Conservation (phyloP, 257 asterid species). For the Lavandula angustifolia region DNA sequence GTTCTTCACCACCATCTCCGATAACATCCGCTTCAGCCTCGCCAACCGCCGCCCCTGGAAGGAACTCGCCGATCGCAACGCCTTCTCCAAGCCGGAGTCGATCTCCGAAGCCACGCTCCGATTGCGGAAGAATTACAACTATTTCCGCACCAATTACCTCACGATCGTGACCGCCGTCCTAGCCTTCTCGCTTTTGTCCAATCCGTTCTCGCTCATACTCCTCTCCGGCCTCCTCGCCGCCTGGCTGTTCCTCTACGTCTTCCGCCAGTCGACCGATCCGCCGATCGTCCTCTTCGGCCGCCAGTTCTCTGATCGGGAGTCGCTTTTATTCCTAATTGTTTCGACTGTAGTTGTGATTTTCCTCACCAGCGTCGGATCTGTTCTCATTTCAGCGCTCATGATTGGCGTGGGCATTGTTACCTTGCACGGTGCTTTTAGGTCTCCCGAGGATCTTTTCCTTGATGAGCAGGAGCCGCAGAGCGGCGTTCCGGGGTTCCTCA, state of each 20-base stretch:
- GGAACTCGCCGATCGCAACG: slow-evolving; percentile 70
- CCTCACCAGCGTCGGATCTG: slow-evolving; percentile 90
- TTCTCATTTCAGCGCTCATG: slow-evolving; percentile 76
- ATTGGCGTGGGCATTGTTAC: slow-evolving; percentile 64
- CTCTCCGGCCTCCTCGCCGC: slow-evolving; percentile 72
- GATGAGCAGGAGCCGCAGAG: slow-evolving; percentile 79
- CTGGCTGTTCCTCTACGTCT: slow-evolving; percentile 83
- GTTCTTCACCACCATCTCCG: slow-evolving; percentile 48
- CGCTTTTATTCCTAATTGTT: slow-evolving; percentile 48
- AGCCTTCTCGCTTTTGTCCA: slow-evolving; percentile 64
- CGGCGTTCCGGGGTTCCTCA: slow-evolving; percentile 62
- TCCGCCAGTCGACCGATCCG: slow-evolving; percentile 77
- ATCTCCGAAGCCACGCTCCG: slow-evolving; percentile 70
- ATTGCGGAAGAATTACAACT: slow-evolving; percentile 68
- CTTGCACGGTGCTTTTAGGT: slow-evolving; percentile 81
- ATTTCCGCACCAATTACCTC: slow-evolving; percentile 73
- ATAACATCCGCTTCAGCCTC: slow-evolving; percentile 57
- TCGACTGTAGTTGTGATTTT: slow-evolving; percentile 62
- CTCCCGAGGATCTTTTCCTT: slow-evolving; percentile 84
- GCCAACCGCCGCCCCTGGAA: slow-evolving; percentile 81
- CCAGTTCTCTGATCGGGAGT: slow-evolving; percentile 81
- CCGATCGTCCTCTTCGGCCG: slow-evolving; percentile 74
- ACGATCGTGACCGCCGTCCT: slow-evolving; percentile 54
- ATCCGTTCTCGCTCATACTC: slow-evolving; percentile 69
- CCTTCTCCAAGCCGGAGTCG: slow-evolving; percentile 83